Evolutionary conservation across 1,284 basidiomycete genomes (phyloP).

Genomic region (Tremellales sp.): DNA sequence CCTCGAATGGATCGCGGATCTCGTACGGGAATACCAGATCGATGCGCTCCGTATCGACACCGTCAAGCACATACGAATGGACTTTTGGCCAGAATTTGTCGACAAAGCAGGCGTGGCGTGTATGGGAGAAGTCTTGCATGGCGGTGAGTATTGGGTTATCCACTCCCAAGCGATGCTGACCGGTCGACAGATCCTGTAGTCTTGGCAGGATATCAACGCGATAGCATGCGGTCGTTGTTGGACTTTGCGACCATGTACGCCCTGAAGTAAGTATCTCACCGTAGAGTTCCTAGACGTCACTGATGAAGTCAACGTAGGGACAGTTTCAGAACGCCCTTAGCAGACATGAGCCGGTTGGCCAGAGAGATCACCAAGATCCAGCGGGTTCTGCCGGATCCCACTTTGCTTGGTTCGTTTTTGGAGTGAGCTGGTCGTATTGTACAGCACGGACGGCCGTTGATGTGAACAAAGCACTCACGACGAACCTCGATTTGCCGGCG

Average conservation of each 20-base stretch:
- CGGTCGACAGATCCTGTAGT: slow-evolving; percentile 36
- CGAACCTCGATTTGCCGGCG: slow-evolving; percentile 46
- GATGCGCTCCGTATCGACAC: slow-evolving; percentile 52
- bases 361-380: slow-evolving; percentile 39
- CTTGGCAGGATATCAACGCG: slow-evolving; percentile 43
- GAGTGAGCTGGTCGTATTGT: slow-evolving; percentile 33
- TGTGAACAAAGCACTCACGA: slow-evolving; percentile 48
- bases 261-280: slow-evolving; percentile 42
- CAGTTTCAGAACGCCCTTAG: slow-evolving; percentile 27
- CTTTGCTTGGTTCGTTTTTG: slow-evolving; percentile 49
- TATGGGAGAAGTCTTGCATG: slow-evolving; percentile 52
- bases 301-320: slow-evolving; percentile 12
- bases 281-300: background rate
- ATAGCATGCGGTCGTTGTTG: slow-evolving; percentile 54
- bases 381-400: slow-evolving; percentile 40
- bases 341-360: slow-evolving; percentile 38
- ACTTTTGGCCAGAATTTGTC: slow-evolving; percentile 53
- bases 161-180: slow-evolving; percentile 7
- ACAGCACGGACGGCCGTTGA: background rate
- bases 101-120: slow-evolving; percentile 49
- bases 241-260: slow-evolving; percentile 58
- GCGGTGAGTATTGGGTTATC: slow-evolving; percentile 28
- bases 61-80: slow-evolving; percentile 52
- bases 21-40: slow-evolving; percentile 48
- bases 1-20: slow-evolving; percentile 49